Conservation (phyloP, 345 rosid genomes). For the Cochlearia excelsa region DNA sequence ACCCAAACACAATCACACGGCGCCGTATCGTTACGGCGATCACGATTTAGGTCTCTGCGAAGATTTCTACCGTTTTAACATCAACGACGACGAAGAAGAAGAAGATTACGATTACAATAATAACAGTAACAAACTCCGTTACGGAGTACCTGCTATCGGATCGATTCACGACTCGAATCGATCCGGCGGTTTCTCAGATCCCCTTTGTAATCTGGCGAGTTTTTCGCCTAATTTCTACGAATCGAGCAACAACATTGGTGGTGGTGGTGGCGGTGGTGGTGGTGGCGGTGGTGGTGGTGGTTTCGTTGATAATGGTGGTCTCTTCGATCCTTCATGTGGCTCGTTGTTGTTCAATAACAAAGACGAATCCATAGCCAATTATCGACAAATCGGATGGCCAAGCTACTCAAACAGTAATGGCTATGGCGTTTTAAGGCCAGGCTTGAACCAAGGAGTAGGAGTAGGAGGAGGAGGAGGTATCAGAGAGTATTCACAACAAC, state of each 20-base stretch:
- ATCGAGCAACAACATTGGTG: not conserved
- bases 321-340: too few species aligned
- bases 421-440: not conserved
- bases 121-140: not conserved
- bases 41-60: slow-evolving; percentile 30
- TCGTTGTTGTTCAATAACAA: too few species aligned
- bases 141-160: slow-evolving; percentile 9
- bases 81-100: slow-evolving; percentile 14
- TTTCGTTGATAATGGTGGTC: not conserved
- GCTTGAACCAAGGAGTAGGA: slow-evolving; percentile 4
- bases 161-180: slow-evolving; percentile 14
- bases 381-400: slow-evolving; percentile 26
- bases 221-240: slow-evolving; percentile 18
- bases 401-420: slow-evolving; percentile 14
- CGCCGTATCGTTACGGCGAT: not conserved
- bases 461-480: not conserved
- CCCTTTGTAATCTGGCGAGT: slow-evolving; percentile 1
- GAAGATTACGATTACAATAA: not conserved
- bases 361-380: not conserved
- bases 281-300: slow-evolving; percentile 15
- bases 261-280: slow-evolving; percentile 14
- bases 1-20: slow-evolving; percentile 1
- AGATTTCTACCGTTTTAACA: slow-evolving; percentile 25
- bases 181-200: not conserved
- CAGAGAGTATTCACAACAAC: slow-evolving; percentile 1